These are phyloP conservation scores for Plasmodium fragile DNA, from an alignment of 169 alveolate species.

Conservation along the genomic window DNA sequence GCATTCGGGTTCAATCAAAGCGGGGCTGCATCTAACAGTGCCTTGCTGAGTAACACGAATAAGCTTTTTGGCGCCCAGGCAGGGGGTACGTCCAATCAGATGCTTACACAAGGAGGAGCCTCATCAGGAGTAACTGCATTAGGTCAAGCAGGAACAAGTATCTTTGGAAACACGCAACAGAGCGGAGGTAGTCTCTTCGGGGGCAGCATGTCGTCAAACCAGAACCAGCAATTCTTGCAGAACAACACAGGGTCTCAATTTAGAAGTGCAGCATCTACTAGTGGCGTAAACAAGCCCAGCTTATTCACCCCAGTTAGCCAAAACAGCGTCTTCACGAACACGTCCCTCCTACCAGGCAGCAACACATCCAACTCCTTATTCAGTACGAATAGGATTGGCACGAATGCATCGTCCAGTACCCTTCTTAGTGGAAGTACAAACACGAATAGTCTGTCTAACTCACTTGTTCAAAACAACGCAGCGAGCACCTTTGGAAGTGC, in stretches of 20 bases:
- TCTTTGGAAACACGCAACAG: neutral
- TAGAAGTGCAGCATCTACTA: neutral
- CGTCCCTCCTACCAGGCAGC: neutral
- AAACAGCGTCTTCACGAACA: neutral
- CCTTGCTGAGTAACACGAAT: neutral
- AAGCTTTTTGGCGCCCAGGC: neutral
- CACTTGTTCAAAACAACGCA: neutral
- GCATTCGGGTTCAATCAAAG: conserved; percentile 21
- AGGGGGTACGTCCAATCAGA: neutral
- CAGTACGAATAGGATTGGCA: neutral
- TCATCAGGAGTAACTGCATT: neutral
- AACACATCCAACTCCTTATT: neutral
- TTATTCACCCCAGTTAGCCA: conserved; percentile 26
- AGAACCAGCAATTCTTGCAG: neutral
- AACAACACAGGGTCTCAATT: neutral
- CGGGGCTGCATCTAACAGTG: neutral
- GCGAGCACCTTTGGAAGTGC: neutral
- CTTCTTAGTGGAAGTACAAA: neutral
- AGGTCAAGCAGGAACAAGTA: neutral
- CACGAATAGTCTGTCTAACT: neutral
- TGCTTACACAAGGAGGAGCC: neutral
- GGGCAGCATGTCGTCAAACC: neutral
- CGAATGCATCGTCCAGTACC: neutral
- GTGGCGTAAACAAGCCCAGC: neutral
- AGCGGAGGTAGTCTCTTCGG: neutral